Percentiles rank a stretch among this genome's conserved stretches.
Evolutionary conservation across 768 basidiomycete genomes (phyloP).

Genomic region (Tylopilus vinaceipallidus): DNA sequence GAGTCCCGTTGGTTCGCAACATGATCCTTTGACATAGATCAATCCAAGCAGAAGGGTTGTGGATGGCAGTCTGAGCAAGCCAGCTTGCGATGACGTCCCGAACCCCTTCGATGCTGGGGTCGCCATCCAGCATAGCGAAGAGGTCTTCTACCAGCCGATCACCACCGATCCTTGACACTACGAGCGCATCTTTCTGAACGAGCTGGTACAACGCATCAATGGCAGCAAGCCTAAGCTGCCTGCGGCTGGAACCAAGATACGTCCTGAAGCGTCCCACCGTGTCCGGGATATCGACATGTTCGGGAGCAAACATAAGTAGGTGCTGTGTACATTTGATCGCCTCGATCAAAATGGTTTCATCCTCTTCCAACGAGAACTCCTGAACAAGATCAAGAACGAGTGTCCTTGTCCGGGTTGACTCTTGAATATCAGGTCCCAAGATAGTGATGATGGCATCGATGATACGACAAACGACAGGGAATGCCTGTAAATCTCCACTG

Average conservation of each 20-base stretch:
- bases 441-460: conserved; percentile 93
- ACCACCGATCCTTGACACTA: conserved; percentile 91
- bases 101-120: conserved; percentile 91
- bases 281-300: conserved; percentile 77
- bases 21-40: conserved; percentile 97
- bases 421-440: conserved; percentile 93
- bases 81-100: conserved; percentile 90
- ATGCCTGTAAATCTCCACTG: conserved; percentile 87
- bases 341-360: conserved; percentile 87
- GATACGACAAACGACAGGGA: conserved; percentile 87
- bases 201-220: conserved; percentile 97
- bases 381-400: conserved; percentile 82
- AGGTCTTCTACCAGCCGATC: conserved; percentile 92
- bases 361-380: conserved; percentile 80
- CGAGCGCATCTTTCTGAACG: conserved; percentile 89
- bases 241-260: conserved; percentile 75
- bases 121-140: conserved; percentile 93
- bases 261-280: conserved; percentile 75
- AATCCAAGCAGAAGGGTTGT: conserved; percentile 97
- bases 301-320: conserved; percentile 92
- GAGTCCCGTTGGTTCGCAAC: conserved; percentile 86
- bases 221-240: conserved; percentile 88
- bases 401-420: conserved; percentile 74
- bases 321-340: conserved; percentile 97
- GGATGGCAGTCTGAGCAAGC: conserved; percentile 90